These are phyloP conservation scores for Ceratorhiza oryzae-sativae DNA, from an alignment of 1,284 basidiomycete genomes.

Conservation along the genomic window DNA sequence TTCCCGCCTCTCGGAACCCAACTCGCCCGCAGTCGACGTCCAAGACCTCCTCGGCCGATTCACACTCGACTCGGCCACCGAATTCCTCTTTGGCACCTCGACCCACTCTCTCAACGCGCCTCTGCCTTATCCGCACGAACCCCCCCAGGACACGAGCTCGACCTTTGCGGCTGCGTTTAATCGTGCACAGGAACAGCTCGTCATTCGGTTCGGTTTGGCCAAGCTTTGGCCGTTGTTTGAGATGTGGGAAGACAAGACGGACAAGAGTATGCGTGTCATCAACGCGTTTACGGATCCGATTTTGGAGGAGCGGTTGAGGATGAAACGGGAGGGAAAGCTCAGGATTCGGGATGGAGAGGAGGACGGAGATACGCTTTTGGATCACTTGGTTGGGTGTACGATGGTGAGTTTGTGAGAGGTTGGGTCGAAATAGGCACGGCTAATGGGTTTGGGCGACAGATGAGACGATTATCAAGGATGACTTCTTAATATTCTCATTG, in stretches of 20 bases:
- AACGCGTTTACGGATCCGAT: conserved; percentile 68
- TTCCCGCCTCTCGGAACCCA: conserved; percentile 46
- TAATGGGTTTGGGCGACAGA: conserved; percentile 54
- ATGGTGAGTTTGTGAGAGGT: conserved; percentile 17
- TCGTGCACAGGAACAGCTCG: conserved; percentile 63
- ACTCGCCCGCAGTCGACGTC: conserved; percentile 54
- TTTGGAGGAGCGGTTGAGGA: conserved; percentile 61
- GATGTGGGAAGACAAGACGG: conserved; percentile 64
- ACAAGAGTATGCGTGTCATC: conserved; percentile 61
- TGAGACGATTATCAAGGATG: conserved; percentile 63
- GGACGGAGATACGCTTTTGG: conserved; percentile 67
- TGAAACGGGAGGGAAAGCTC: conserved; percentile 53
- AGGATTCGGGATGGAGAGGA: conserved; percentile 48
- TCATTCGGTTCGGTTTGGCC: conserved; percentile 61
- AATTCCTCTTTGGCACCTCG: conserved; percentile 41
- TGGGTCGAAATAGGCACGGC: not conserved
- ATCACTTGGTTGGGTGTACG: conserved; percentile 61
- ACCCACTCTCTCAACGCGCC: conserved; percentile 38
- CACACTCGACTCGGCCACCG: conserved; percentile 54
- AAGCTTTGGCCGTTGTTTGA: conserved; percentile 71
- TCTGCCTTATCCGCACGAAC: conserved; percentile 53
- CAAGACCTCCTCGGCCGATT: conserved; percentile 75
- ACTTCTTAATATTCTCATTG: conserved; percentile 76
- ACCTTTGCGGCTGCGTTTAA: conserved; percentile 71
- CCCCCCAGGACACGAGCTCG: conserved; percentile 61